phyloP scores from a whole-genome alignment of 108 stramenopile genomes.

The Cyclotella sp. region DNA sequence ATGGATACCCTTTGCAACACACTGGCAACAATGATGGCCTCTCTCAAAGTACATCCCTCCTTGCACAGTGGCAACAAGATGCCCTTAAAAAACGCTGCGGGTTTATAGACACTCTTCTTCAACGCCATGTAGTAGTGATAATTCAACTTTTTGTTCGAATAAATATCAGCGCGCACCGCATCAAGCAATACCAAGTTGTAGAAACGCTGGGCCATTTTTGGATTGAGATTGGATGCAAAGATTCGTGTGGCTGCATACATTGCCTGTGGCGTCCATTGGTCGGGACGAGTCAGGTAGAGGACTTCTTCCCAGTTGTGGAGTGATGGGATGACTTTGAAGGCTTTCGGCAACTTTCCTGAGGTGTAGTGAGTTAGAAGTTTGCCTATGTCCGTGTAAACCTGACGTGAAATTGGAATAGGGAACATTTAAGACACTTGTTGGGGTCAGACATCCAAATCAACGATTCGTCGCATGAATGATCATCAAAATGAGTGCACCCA shows the following conservation, averaged over 20 bases:
- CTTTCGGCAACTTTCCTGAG: constrained; percentile 98
- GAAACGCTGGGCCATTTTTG: constrained; percentile 97
- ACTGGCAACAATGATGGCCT: constrained; percentile 95
- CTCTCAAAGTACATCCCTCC: constrained; percentile 93
- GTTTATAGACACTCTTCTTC: constrained; percentile 97
- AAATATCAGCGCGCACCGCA: constrained; percentile 94
- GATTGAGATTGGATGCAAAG: constrained; percentile 98
- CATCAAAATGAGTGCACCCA: neutral
- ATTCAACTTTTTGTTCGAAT: constrained; percentile 92
- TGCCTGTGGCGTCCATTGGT: constrained; percentile 96
- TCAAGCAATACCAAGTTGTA: constrained; percentile 96
- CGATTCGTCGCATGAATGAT: neutral
- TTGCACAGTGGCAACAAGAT: constrained; percentile 95
- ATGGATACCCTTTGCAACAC: constrained; percentile 94
- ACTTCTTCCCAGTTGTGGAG: constrained; percentile 98
- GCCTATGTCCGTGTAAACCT: constrained; percentile 95
- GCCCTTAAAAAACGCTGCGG: constrained; percentile 99
- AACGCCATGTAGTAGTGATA: constrained; percentile 97
- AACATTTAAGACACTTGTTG: neutral
- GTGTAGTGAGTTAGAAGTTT: constrained; percentile 93
- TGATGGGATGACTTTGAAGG: constrained; percentile 99
- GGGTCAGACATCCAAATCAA: neutral
- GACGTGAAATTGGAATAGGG: neutral
- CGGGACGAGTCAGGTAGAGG: constrained; percentile 95
- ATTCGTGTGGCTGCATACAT: constrained; percentile 96